A percentile compares a stretch with the other conserved stretches of the same genome.
These are phyloP conservation scores for Ephemerocybe angulata DNA, from an alignment of 768 basidiomycete genomes.

Conservation along the genomic window DNA sequence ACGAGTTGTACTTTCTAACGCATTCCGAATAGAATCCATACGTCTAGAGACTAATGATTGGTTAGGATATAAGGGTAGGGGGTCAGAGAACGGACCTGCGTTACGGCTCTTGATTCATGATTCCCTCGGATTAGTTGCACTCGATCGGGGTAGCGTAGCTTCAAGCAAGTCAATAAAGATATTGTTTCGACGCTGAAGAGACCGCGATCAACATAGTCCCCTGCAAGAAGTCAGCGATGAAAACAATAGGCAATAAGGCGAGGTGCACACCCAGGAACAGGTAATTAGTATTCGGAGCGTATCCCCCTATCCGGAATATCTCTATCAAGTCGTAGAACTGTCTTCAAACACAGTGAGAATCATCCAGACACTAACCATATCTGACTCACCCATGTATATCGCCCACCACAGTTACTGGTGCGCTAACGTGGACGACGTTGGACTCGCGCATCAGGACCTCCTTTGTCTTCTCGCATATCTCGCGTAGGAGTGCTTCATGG, in stretches of 20 bases:
- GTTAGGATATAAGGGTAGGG: conserved; percentile 21
- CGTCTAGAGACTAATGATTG: conserved; percentile 51
- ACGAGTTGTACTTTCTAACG: conserved; percentile 92
- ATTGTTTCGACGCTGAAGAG: conserved; percentile 99
- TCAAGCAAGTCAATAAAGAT: conserved; percentile 92
- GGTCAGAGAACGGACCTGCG: conserved; percentile 58
- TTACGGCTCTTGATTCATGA: conserved; percentile 96
- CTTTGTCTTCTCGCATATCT: conserved; percentile 99
- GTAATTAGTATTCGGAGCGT: conserved; percentile 95
- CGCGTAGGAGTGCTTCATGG: conserved; percentile 89
- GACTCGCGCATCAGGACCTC: conserved; percentile 99
- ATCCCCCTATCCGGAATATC: conserved; percentile 98
- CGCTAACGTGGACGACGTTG: conserved; percentile 95
- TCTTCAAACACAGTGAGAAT: conserved; percentile 51
- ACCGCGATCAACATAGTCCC: conserved; percentile 97
- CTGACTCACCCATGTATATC: conserved; percentile 94
- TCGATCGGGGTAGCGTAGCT: conserved; percentile 93
- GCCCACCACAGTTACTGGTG: conserved; percentile 97
- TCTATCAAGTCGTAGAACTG: conserved; percentile 99
- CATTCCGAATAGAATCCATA: conserved; percentile 99
- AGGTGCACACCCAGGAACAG: conserved; percentile 83
- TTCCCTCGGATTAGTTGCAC: conserved; percentile 97
- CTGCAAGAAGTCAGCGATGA: conserved; percentile 38
- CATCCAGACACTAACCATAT: conserved; percentile 6
- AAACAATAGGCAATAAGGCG: background rate